Evolutionary conservation across 257 asterid genomes (phyloP).

Genomic region (Cynanchum wilfordii): DNA sequence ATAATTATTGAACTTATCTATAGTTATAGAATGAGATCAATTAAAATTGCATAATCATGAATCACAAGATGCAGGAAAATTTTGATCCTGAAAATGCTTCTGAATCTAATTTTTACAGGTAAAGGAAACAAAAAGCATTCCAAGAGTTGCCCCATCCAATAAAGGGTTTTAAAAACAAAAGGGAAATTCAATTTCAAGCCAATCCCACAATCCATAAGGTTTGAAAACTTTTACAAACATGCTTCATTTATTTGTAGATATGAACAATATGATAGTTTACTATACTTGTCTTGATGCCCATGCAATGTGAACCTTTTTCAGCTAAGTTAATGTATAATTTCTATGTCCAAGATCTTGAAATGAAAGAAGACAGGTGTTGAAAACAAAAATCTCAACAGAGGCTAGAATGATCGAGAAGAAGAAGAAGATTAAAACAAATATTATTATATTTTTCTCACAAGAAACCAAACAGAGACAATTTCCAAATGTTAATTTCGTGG

Average conservation of each 20-base stretch:
- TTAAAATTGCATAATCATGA: neutral
- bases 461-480: neutral
- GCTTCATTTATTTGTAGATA: slow-evolving; percentile 2
- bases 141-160: slow-evolving; percentile 41
- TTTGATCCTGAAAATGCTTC: neutral
- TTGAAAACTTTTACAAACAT: neutral
- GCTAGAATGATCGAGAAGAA: neutral
- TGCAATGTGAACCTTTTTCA: neutral
- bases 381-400: neutral
- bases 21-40: neutral
- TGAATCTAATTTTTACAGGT: slow-evolving; percentile 44
- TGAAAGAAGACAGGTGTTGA: neutral
- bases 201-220: neutral
- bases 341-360: neutral
- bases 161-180: neutral
- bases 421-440: neutral
- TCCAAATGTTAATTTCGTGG: neutral
- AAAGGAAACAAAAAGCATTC: slow-evolving; percentile 42
- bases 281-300: neutral
- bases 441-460: neutral
- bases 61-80: neutral
- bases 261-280: neutral
- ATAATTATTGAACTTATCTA: neutral
- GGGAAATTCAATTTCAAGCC: neutral
- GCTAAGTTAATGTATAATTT: neutral